Conservation (phyloP, 78 protist species). For the Dictyostelium intermedium region DNA sequence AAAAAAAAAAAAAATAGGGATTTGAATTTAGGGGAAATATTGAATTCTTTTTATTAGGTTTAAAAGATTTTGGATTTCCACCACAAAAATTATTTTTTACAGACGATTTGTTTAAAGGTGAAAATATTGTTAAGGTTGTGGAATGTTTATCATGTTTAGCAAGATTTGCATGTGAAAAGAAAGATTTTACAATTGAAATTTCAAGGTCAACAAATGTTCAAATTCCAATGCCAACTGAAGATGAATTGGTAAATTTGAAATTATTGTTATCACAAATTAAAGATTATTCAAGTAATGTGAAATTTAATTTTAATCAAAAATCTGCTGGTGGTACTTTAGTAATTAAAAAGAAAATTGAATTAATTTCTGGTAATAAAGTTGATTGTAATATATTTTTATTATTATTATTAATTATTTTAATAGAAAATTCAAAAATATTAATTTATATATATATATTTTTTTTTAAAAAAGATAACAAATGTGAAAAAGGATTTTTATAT, state of each 20-base stretch:
- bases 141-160: conserved; percentile 1
- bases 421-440: background rate
- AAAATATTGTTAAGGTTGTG: conserved; percentile 32
- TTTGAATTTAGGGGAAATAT: conserved; percentile 11
- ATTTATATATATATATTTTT: background rate
- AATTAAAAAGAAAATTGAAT: conserved; percentile 23
- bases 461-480: background rate
- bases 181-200: conserved; percentile 3
- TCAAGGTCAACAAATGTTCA: background rate
- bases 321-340: background rate
- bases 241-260: background rate
- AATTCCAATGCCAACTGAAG: conserved; percentile 13
- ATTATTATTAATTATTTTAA: background rate
- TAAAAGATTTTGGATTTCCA: conserved; percentile 40
- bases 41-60: conserved; percentile 30
- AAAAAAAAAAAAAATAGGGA: background rate
- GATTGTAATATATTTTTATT: background rate
- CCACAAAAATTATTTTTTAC: conserved; percentile 12
- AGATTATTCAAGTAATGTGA: conserved; percentile 6
- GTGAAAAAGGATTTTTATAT: conserved; percentile 16
- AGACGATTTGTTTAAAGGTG: conserved; percentile 23
- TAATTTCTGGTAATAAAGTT: background rate
- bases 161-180: background rate
- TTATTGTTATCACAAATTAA: conserved; percentile 14
- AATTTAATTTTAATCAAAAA: background rate